phyloP scores from a whole-genome alignment of 208 protist genomes.

The Wallacemonas sp. region DNA sequence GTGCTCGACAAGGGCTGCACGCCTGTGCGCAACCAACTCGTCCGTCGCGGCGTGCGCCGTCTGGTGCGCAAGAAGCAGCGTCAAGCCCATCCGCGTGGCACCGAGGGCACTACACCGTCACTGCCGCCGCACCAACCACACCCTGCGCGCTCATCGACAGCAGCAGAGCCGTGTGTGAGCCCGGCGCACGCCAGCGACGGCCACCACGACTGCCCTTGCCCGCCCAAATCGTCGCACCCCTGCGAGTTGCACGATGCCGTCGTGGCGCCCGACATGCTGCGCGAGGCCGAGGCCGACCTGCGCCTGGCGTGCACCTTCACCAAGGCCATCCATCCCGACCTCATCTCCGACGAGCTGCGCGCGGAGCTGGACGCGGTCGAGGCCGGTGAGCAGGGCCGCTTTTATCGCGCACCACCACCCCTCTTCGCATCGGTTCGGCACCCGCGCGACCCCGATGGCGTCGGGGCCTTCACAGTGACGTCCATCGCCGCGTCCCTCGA shows the following conservation, averaged over 20 bases:
- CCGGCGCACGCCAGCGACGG: neutral
- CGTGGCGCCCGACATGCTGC: slow-evolving; percentile 26
- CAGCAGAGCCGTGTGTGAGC: no score
- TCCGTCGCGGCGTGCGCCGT: slow-evolving; percentile 47
- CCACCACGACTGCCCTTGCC: no score
- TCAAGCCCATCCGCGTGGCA: neutral
- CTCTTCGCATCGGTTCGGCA: slow-evolving; percentile 18
- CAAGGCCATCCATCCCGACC: slow-evolving; percentile 57
- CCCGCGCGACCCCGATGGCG: slow-evolving; percentile 18
- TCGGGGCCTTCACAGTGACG: slow-evolving; percentile 7
- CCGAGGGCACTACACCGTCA: neutral
- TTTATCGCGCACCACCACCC: slow-evolving; percentile 27
- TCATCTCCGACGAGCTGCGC: slow-evolving; percentile 44
- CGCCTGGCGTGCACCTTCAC: slow-evolving; percentile 71
- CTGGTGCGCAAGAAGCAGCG: slow-evolving; percentile 29
- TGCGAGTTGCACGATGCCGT: slow-evolving; percentile 26
- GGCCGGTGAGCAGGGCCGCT: slow-evolving; percentile 16
- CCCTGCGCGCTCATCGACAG: no score
- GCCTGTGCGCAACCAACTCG: slow-evolving; percentile 71
- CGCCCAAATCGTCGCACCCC: slow-evolving; percentile 5
- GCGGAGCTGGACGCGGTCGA: slow-evolving; percentile 60
- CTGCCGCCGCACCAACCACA: slow-evolving; percentile 3
- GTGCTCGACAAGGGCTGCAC: slow-evolving; percentile 67
- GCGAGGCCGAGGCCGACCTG: slow-evolving; percentile 39
- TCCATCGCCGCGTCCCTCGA: neutral